phyloP scores from a whole-genome alignment of 768 basidiomycete species.

The Cantharellus anzutake region DNA sequence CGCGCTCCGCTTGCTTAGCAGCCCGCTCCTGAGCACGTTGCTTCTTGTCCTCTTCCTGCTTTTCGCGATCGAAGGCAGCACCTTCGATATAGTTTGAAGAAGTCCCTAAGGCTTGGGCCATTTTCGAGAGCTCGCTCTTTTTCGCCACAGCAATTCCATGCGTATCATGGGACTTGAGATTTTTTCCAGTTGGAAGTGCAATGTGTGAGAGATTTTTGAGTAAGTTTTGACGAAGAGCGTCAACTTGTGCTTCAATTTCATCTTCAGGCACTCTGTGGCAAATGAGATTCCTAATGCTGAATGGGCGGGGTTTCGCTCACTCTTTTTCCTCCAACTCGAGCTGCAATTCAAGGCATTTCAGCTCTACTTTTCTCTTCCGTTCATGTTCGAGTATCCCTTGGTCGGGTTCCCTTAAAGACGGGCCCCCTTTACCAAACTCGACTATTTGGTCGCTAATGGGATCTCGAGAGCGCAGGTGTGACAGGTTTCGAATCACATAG shows the following conservation, averaged over 20 bases:
- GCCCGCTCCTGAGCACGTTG: conserved; percentile 47
- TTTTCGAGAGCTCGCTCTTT: conserved; percentile 62
- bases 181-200: conserved; percentile 29
- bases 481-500: conserved; percentile 78
- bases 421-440: conserved; percentile 63
- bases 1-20: conserved; percentile 45
- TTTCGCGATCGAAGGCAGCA: conserved; percentile 82
- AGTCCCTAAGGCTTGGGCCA: conserved; percentile 81
- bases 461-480: conserved; percentile 57
- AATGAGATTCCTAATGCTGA: conserved; percentile 10
- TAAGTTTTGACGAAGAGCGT: conserved; percentile 52
- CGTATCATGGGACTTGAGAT: conserved; percentile 59
- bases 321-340: conserved; percentile 81
- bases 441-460: conserved; percentile 43
- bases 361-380: conserved; percentile 79
- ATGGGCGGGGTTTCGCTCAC: conserved; percentile 55
- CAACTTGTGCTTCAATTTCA: conserved; percentile 59
- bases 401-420: conserved; percentile 84
- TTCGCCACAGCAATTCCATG: conserved; percentile 91
- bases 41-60: conserved; percentile 64
- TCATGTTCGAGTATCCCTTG: conserved; percentile 91
- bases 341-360: conserved; percentile 78
- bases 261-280: conserved; percentile 46
- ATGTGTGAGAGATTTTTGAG: conserved; percentile 36
- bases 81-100: conserved; percentile 71